phyloP scores from a whole-genome alignment of 78 protist genomes.

The Salpingoeca rosetta region DNA sequence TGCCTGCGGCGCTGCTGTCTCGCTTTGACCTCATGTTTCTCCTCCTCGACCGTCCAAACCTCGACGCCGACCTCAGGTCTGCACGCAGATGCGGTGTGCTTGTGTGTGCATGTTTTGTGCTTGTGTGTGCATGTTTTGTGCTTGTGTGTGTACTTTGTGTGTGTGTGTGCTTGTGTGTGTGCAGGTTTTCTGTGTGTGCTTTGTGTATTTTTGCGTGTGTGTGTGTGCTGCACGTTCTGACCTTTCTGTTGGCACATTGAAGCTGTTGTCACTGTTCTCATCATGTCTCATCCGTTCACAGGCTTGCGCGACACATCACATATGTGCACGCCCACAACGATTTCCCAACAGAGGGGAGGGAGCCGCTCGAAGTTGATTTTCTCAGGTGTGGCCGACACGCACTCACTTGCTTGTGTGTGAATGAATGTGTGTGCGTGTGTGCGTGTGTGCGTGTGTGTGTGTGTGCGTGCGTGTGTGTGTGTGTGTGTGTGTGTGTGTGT shows the following conservation, averaged over 20 bases:
- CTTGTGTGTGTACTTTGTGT: no score
- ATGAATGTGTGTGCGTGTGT: neutral
- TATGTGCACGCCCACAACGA: conserved; percentile 63
- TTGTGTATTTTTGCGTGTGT: no score
- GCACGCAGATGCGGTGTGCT: no score
- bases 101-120: no score
- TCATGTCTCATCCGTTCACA: no score
- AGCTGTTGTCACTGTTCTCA: no score
- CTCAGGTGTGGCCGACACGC: conserved; percentile 24
- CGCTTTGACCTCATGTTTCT: conserved; percentile 90
- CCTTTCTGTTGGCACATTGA: no score
- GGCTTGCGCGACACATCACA: conserved; percentile 86
- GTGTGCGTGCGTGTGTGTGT: neutral
- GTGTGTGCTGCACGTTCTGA: no score
- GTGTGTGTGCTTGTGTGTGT: no score
- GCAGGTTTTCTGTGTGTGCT: no score
- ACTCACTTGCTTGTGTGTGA: neutral
- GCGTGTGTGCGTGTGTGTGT: neutral
- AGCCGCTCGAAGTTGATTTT: conserved; percentile 32
- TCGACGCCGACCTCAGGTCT: conserved; percentile 59
- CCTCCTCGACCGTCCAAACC: conserved; percentile 79
- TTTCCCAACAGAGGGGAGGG: conserved; percentile 37
- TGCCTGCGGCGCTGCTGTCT: conserved; percentile 95
- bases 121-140: no score
- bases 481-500: neutral